Evolutionary conservation across 1,284 basidiomycete genomes (phyloP), one percentile per base, ranked within the genome.

Genomic region (Polyporus tsugae): DNA sequence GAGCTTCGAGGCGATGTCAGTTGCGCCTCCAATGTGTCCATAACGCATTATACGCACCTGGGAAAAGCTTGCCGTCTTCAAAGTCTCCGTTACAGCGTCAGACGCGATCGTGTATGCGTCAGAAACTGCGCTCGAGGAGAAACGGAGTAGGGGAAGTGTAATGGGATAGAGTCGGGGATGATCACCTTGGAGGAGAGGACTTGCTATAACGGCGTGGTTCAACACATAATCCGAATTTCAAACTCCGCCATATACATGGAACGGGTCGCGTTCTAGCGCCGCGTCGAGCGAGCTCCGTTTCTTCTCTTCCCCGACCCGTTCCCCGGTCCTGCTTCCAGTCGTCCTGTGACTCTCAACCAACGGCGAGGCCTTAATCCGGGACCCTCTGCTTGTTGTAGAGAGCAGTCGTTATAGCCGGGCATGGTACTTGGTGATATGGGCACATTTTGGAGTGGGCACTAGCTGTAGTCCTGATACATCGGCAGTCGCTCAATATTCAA

Each of bases 161-260:
- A 58, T 39, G 58, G 58, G 58, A 11, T 25, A 29, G 36, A 57
- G 64, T 65, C 55, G 60, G 60, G 60, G 63, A 55, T 33, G 65
- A 65, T 64, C 55, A 69, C 52, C 69, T 67, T 68, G 55, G 69
- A 68, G 66, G 71, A 70, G 66, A 70, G 66, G 64, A 65, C 71
- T 55, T 72, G 71, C 69, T 69, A 69, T 65, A 70, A 62, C 66
- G 66, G 63, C 71, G 67, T 70, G 67, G 67, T 70, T 66, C 63
- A 72, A 69, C 71, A 67, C 67, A 68, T 70, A 70, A 68, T 68
- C 66, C 41, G 29, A 36, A 44, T 57, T 72, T 72, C 46, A 66
- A 72, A 70, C 69, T 72, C 71, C 71, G 71, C 69, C 49, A 69
- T 68, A 66, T 52, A 68, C 53, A 19, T 58, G 49, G 38, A 39